Conservation (phyloP, 768 basidiomycete genomes). For the Mycena indigotica region DNA sequence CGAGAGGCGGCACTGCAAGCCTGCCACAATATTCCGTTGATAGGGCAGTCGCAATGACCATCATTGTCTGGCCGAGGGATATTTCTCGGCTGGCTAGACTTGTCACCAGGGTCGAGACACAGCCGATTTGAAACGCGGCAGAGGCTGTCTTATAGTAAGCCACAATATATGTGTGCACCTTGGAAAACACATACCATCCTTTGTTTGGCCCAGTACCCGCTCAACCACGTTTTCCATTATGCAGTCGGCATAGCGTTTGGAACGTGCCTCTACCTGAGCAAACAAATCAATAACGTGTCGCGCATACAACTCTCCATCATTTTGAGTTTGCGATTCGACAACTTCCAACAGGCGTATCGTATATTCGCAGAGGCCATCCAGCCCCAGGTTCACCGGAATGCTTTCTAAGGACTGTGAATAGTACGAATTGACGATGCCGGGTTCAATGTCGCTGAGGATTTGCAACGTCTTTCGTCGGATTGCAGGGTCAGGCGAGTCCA, state of each 20-base stretch:
- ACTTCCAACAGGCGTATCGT: conserved; percentile 57
- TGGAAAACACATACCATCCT: conserved; percentile 43
- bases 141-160: no score
- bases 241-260: conserved; percentile 30
- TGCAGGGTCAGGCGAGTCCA: conserved; percentile 59
- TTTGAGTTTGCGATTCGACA: conserved; percentile 43
- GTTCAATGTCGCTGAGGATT: conserved; percentile 61
- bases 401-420: conserved; percentile 46
- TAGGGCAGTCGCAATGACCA: conserved; percentile 70
- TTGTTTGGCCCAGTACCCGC: conserved; percentile 51
- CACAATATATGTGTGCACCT: background rate
- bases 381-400: conserved; percentile 34
- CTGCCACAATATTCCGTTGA: conserved; percentile 61
- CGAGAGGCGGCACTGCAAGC: conserved; percentile 50
- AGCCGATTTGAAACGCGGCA: conserved; percentile 43
- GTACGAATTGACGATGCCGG: conserved; percentile 57
- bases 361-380: conserved; percentile 44
- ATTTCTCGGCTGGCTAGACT: conserved; percentile 42
- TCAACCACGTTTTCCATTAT: conserved; percentile 64
- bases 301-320: conserved; percentile 64
- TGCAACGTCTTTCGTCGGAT: conserved; percentile 70
- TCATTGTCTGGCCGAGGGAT: conserved; percentile 54
- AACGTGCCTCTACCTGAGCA: conserved; percentile 38
- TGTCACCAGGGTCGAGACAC: conserved; percentile 47
- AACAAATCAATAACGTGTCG: conserved; percentile 48